Percentiles rank a stretch among this genome's conserved stretches.
Conservation (phyloP, 2,329 filamentous ascomycete genomes). For the Karstenula rhodostoma region DNA sequence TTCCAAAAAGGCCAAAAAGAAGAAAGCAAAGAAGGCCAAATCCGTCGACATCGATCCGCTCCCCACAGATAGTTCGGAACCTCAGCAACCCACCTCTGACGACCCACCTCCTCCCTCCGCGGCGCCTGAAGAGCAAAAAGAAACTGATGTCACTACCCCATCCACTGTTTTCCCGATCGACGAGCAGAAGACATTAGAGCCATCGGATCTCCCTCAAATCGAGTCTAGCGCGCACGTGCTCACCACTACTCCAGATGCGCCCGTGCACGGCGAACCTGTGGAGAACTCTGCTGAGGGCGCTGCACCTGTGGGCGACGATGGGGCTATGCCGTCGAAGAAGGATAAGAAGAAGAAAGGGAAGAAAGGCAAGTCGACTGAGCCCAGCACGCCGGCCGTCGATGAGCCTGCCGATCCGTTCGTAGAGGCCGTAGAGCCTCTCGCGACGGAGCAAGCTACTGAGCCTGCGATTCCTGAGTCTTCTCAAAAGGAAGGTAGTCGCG, state of each 20-base stretch:
- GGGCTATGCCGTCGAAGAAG: constrained; percentile 14
- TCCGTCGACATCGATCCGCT: constrained; percentile 20
- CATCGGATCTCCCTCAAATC: neutral
- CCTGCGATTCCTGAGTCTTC: neutral
- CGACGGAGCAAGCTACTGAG: constrained; percentile 7
- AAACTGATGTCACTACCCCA: neutral
- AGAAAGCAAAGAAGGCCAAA: constrained; percentile 32
- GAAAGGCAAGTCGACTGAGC: constrained; percentile 19
- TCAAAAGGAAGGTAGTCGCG: constrained; percentile 17
- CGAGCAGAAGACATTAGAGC: constrained; percentile 1
- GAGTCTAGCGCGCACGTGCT: constrained; percentile 11
- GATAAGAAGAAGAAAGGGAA: constrained; percentile 34
- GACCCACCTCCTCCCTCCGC: neutral
- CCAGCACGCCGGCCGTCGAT: constrained; percentile 16
- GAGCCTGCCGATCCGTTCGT: constrained; percentile 14
- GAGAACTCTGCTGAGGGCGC: constrained; percentile 4
- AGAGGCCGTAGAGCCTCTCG: constrained; percentile 6
- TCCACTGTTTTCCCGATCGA: neutral
- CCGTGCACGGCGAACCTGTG: constrained; percentile 8
- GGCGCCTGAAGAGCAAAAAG: neutral
- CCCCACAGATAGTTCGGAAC: neutral
- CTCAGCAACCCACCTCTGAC: neutral
- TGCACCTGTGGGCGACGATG: constrained; percentile 18
- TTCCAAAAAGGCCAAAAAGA: constrained; percentile 33
- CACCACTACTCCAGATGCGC: constrained; percentile 6